Evolutionary conservation across 1,284 basidiomycete genomes (phyloP).

Genomic region (Fistulinella cinereoalba): DNA sequence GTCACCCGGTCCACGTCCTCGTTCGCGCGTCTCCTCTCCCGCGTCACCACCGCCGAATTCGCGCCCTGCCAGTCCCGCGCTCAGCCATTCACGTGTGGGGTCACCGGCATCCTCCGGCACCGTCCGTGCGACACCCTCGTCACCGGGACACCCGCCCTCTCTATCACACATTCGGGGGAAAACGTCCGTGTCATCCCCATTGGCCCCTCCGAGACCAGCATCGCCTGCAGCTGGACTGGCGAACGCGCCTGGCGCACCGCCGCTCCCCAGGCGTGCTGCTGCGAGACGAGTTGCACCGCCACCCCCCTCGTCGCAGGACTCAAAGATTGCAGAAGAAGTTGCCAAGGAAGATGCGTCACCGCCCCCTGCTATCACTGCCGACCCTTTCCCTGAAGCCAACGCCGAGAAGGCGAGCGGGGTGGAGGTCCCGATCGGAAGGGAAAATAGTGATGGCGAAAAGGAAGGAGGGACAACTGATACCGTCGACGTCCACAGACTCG

Average conservation of each 20-base stretch:
- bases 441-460: not conserved
- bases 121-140: constrained; percentile 17
- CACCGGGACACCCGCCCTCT: constrained; percentile 4
- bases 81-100: constrained; percentile 24
- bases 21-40: constrained; percentile 25
- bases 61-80: constrained; percentile 23
- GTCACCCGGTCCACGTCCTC: constrained; percentile 22
- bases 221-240: constrained; percentile 22
- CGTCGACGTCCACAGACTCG: not conserved
- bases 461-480: not conserved
- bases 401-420: not conserved
- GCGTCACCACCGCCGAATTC: constrained; percentile 21
- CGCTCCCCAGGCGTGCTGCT: constrained; percentile 29
- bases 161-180: constrained; percentile 21
- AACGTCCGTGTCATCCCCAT: constrained; percentile 15
- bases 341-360: not conserved
- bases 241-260: constrained; percentile 18
- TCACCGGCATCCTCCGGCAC: constrained; percentile 16
- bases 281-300: constrained; percentile 27
- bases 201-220: constrained; percentile 19
- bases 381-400: not conserved
- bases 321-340: not conserved
- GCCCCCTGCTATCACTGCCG: not conserved
- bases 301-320: constrained; percentile 12
- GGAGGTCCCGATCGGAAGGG: not conserved